Evolutionary conservation across 129 eudicot genomes (phyloP), one percentile per base, ranked within the genome.

Genomic region (Helianthus tuberosus): DNA sequence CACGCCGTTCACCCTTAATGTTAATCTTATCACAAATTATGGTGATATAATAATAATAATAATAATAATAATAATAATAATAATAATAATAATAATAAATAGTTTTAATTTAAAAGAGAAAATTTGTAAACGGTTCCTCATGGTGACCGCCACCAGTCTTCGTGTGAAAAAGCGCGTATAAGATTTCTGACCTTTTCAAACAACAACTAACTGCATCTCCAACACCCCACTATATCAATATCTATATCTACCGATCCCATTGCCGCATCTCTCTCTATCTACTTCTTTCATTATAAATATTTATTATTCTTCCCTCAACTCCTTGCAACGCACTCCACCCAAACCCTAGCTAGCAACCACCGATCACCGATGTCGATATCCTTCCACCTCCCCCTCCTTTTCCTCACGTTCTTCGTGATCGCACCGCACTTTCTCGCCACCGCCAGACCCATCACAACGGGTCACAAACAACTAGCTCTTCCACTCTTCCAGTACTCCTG

Each of bases 291-390:
- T n/a, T n/a, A n/a, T n/a, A 29, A 29, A 29, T 12, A 64, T 49
- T 66, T 12, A 44, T 47, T 52, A 11, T 2, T 52, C n/a, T 2
- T 20, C 15, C 54, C 55, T 58, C 69, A 65, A 67, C 25, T 80
- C 55, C 84, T 80, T 80, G 76, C 84, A 13, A 1, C 9, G 16
- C 80, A 74, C 75, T 62, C 80, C 60, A 73, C 68, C 74, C 1
- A 79, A 79, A 66, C 64, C 50, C n/a, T n/a, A n/a, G n/a, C 48
- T 60, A 63, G 8, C 12, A 44, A 57, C 49, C 71, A 17, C 68
- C 23, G 15, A 51, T 49, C 70, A 0, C 75, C 72, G 15, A 74
- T 79, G 78, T 11, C 71, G 60, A 75, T n/a, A 14, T 61, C 65
- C 73, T 11, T 29, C 14, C 44, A 5, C 59, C 11, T 78, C 23